Conservation (phyloP, 352 stramenopile species). For the Pythium monospermum region DNA sequence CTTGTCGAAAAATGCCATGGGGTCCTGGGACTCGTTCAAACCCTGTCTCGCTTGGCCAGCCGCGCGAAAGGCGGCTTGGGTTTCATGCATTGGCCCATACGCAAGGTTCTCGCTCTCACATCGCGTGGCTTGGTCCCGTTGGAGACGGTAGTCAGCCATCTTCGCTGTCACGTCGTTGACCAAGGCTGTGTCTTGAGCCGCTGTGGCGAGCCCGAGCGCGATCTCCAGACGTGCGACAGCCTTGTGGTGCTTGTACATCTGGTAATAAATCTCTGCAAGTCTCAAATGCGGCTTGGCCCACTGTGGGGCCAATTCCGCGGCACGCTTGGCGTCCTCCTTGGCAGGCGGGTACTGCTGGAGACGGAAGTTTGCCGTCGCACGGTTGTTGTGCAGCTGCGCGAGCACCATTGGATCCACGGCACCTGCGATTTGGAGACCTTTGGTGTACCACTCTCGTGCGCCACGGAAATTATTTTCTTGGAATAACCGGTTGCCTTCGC, state of each 20-base stretch:
- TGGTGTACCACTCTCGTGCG: slow-evolving; percentile 1
- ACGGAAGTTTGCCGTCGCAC: neutral
- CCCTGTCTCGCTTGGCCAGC: neutral
- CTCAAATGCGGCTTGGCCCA: slow-evolving; percentile 7
- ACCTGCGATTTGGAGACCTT: neutral
- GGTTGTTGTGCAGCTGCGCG: slow-evolving; percentile 2
- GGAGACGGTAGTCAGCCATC: slow-evolving; percentile 2
- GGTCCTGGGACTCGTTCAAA: neutral
- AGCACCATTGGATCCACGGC: slow-evolving; percentile 1
- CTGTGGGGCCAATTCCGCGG: neutral
- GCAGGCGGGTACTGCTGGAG: neutral
- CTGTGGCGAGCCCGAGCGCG: neutral
- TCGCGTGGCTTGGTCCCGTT: neutral
- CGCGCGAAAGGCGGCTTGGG: neutral
- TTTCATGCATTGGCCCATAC: neutral
- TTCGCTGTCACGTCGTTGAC: neutral
- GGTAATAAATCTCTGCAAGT: slow-evolving; percentile 2
- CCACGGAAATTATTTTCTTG: neutral
- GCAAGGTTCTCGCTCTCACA: slow-evolving; percentile 10
- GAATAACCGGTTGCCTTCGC: slow-evolving; percentile 6
- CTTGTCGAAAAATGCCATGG: neutral
- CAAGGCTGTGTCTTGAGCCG: neutral
- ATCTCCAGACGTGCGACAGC: slow-evolving; percentile 3
- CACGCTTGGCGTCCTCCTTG: slow-evolving; percentile 8
- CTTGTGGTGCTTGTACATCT: slow-evolving; percentile 2